Evolutionary conservation across 805 yeast species (phyloP), one percentile per base, ranked within the genome.

Genomic region (Monosporozyma aerobia): DNA sequence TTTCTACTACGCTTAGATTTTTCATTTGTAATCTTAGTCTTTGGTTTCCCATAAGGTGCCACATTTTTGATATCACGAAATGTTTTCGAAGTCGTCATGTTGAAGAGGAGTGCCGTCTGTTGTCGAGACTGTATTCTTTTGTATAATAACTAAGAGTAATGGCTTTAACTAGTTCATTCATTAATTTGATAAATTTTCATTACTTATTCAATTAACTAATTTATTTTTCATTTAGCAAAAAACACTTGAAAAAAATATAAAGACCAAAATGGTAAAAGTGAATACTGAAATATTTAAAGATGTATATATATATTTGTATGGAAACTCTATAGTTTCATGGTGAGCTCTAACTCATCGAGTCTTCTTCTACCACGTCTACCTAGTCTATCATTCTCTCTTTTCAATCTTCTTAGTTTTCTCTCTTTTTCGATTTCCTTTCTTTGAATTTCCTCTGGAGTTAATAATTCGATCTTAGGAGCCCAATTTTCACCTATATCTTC

Each of bases 361-460:
- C 81, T 74, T 57, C 76, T 68, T 53, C 72, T 68, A 19, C 73
- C 69, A 59, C 75, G 70, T 59, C 74, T 69, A 10, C 63, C 56
- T 44, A 67, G 53, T 43, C 78, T 78, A 53, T 79, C 83, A 9
- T 90, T 83, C 66, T 94, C 98, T 70, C 99, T 81, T 74, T 95
- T 92, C 64, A 90, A 76, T 64, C 99, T 81, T 69, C 99, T 80
- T 56, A 89, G 77, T 65, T 87, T 90, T 68, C 98, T 79, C 61
- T 90, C 97, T 63, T 95, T 82, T 70, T 94, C 99, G 59, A 90
- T 89, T 66, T 94, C 98, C 59, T 98, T 79, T 70, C 85, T 85
- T 65, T 92, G 97, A 53, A 94, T 88, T 69, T 94, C 99, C 80
- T 90, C 89, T 51, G 87, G 90, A 1, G 94, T 82, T 54, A 94